A percentile compares a stretch with the other conserved stretches of the same genome.
Evolutionary conservation across 495 filamentous ascomycete species (phyloP).

Genomic region (Neurospora sp.): DNA sequence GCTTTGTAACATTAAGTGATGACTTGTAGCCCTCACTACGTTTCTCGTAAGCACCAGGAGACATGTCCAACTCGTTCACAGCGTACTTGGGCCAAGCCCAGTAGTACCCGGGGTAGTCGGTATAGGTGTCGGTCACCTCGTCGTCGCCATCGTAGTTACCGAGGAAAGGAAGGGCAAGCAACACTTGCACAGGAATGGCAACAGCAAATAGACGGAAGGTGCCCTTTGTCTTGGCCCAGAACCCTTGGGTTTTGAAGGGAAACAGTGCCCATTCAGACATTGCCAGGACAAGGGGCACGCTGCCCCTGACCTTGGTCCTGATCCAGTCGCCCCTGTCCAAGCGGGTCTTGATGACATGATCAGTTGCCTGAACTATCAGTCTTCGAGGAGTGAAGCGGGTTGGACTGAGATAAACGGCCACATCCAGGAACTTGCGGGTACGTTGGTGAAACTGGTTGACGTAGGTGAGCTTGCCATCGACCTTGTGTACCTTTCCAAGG

Average conservation of each 20-base stretch:
- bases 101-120: not conserved
- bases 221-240: not conserved
- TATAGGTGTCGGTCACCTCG: not conserved
- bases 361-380: not conserved
- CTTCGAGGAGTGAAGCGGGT: not conserved
- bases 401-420: not conserved
- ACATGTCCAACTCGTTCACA: not conserved
- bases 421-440: not conserved
- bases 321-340: not conserved
- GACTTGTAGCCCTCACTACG: not conserved
- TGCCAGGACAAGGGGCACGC: not conserved
- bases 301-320: not conserved
- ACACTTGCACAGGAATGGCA: not conserved
- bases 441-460: not conserved
- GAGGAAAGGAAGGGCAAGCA: not conserved
- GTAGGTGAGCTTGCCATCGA: not conserved
- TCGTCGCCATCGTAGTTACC: not conserved
- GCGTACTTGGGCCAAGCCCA: not conserved
- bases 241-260: not conserved
- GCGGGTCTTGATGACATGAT: not conserved
- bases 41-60: not conserved
- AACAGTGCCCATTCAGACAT: not conserved
- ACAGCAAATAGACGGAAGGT: not conserved
- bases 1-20: not conserved
- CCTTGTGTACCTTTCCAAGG: not conserved